Base-by-base conservation (phyloP, 1,284 basidiomycete genomes). In the Malassezia globosa region DNA sequence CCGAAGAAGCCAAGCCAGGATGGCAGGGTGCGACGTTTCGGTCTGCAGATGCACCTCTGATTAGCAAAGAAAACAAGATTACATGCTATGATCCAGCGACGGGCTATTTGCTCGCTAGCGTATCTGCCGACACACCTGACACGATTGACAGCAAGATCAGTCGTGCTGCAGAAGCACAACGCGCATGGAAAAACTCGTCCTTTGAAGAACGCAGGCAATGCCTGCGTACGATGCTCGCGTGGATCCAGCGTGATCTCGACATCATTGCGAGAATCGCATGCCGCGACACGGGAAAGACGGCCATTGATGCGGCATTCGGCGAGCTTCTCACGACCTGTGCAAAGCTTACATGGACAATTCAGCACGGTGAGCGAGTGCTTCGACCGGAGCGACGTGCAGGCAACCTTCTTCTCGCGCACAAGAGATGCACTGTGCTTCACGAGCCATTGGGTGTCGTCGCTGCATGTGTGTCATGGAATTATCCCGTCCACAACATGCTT, bases 401-500 rank as follows among this genome's bases (percentile, higher is more conserved):
- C 24, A 87, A 85, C 61, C 74, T 88, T 24, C 77, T 95, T 60
- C 75, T 94, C 47, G 79, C 78, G 21, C 90, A 96, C 77, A 97
- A 97, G 75, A 79, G 57, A 0, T 66, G 64, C 46, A 23, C 85
- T 69, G 85, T 96, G 6, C 76, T 84, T 59, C 90, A 87, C 67
- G 86, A 90, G 56, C 92, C 92, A 7, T 78, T 90, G n/a, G 92
- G 92, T 24, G 85, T 90, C 0, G 86, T 94, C 8, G 81, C 83
- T 35, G 92, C 84, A 0, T 83, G 90, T 51, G 89, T 96, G 1
- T 92, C 87, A 0, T 95, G 90, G 87, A 70, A 69, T 44, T 70
- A 70, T 33, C 63, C 64, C 4, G 85, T 87, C 24, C 90, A 95
- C 73, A 95, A 96, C 68, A 80, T 84, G 0, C 83, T 90, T 76